A percentile compares a stretch with the other conserved stretches of the same genome.
Evolutionary conservation across 805 yeast genomes (phyloP).

Genomic region (Myxozyma lipomycoides): DNA sequence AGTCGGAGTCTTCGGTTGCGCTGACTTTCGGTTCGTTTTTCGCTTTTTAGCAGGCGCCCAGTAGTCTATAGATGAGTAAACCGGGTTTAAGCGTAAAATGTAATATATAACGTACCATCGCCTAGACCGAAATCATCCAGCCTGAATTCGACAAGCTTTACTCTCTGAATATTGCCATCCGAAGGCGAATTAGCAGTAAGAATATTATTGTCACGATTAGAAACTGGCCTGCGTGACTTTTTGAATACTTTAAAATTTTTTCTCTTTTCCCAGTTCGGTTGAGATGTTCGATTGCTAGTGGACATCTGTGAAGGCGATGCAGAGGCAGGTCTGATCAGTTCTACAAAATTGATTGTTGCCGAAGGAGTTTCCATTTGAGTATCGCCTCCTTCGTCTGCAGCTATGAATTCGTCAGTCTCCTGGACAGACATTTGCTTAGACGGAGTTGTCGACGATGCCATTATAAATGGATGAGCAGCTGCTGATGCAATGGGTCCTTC

Average conservation of each 20-base stretch:
- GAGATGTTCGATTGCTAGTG: too few relatives aligned
- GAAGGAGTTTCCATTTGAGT: too few relatives aligned
- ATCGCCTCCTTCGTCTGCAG: too few relatives aligned
- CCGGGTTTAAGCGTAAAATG: too few relatives aligned
- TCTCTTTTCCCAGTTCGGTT: constrained; percentile 15
- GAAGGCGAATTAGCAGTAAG: background rate
- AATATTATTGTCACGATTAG: background rate
- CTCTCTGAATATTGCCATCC: background rate
- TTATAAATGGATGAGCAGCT: constrained; percentile 1
- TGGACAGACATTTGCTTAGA: too few relatives aligned
- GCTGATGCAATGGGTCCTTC: background rate
- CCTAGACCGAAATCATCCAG: constrained; percentile 22
- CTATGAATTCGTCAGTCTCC: too few relatives aligned
- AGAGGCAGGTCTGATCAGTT: too few relatives aligned
- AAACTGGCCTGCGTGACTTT: background rate
- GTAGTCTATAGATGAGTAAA: background rate
- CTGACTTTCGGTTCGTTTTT: too few relatives aligned
- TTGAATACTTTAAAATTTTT: constrained; percentile 17
- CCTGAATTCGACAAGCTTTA: constrained; percentile 12
- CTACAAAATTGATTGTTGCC: too few relatives aligned
- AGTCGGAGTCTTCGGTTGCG: too few relatives aligned
- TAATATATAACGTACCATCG: constrained; percentile 11
- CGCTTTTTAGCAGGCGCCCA: background rate
- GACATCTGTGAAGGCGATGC: too few relatives aligned
- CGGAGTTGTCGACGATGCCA: too few relatives aligned